phyloP scores from a whole-genome alignment of 1,284 basidiomycete genomes.

The Cryptococcus wingfieldii region DNA sequence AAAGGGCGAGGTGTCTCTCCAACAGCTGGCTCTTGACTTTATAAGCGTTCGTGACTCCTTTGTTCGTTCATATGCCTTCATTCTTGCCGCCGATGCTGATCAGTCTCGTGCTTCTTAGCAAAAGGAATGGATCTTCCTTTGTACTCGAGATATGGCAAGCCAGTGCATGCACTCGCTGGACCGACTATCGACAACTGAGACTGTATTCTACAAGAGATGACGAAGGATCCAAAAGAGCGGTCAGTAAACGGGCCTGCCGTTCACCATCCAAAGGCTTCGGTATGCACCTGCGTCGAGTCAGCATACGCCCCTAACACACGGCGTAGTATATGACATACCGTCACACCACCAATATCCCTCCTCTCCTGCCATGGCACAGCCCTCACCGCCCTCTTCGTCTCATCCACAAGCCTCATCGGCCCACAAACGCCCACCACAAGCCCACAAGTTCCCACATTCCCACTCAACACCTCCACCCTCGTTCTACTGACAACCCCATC shows the following conservation, averaged over 20 bases:
- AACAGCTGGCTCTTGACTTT: not conserved
- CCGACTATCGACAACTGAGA: too few species aligned
- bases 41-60: not conserved
- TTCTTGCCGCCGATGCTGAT: too few species aligned
- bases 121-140: too few species aligned
- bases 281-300: constrained; percentile 1
- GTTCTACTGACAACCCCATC: not conserved
- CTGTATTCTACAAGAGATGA: too few species aligned
- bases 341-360: constrained; percentile 9
- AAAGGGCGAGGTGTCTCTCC: not conserved
- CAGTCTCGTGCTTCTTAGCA: too few species aligned
- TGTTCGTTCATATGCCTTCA: not conserved
- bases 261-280: constrained; percentile 11
- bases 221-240: too few species aligned
- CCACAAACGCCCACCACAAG: constrained; percentile 7
- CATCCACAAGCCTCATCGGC: constrained; percentile 7
- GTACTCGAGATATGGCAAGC: too few species aligned
- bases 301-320: not conserved
- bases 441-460: not conserved
- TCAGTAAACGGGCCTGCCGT: not conserved
- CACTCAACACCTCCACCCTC: constrained; percentile 4
- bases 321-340: not conserved
- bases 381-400: constrained; percentile 3
- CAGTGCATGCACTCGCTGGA: too few species aligned
- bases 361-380: constrained; percentile 6